Evolutionary conservation across 75 land plant genomes (phyloP), one percentile per base, ranked within the genome.

Genomic region (Pinus albicaulis): DNA sequence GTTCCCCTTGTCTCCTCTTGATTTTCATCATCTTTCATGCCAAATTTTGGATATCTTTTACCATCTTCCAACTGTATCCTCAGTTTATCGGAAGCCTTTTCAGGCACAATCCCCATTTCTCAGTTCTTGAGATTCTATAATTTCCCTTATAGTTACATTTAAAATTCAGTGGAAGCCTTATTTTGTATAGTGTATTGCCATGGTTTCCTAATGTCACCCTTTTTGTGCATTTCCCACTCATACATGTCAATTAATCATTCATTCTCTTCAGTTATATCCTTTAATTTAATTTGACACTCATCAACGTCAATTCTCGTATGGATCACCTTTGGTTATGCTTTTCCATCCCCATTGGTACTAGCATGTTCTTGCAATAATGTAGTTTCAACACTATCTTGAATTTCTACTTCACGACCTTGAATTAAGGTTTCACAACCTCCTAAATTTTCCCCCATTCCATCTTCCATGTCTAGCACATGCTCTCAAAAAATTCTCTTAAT

Each of bases 181-280:
- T 52, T 72, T 72, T 52, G 20, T 17, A 55, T 17, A 72, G 16
- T 55, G 10, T 72, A 57, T 12, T 55, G 22, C 74, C 55, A 52
- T 59, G 72, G 34, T 62, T 82, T 78, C 60, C 76, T 86, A 28
- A 84, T 58, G 7, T 84, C 88, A 80, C 86, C 90, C 59, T 81
- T 88, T 58, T 91, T 90, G 55, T 82, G 79, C 86, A 91, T 91
- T 55, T 90, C 93, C 41, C 80, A 78, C 82, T 88, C 93, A 82
- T 88, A 88, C 26, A 86, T 63, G 31, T 85, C 80, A 90, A 82
- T 71, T 16, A 86, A 65, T 64, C 74, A 82, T 28, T 88, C 89
- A 80, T 88, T 88, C 71, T 88, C 89, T 82, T 88, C 90, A 80
- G 76, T 78, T 83, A 91, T 57, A 38, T 88, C 90, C 34, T 74